Conservation (phyloP, 2,329 filamentous ascomycete species). For the Penicillium olsonii region DNA sequence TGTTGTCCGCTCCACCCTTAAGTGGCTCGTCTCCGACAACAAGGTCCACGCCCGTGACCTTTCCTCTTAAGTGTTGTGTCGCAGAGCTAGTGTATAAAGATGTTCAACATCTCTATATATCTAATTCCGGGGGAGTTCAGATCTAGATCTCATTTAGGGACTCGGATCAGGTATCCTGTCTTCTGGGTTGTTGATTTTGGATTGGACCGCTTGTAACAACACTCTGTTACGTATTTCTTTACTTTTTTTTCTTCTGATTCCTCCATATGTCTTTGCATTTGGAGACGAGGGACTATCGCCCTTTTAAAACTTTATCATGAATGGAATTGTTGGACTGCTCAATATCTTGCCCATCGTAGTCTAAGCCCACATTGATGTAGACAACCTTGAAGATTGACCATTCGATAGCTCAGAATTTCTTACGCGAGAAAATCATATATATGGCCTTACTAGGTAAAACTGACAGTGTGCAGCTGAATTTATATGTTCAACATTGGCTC, state of each 20-base stretch:
- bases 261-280: constrained; percentile 1
- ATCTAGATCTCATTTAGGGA: constrained; percentile 1
- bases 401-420: too few relatives aligned
- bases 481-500: neutral
- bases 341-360: neutral
- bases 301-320: constrained; percentile 11
- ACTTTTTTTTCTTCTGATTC: constrained; percentile 15
- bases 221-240: constrained; percentile 8
- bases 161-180: constrained; percentile 14
- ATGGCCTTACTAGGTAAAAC: too few relatives aligned
- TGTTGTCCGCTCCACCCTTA: constrained; percentile 31
- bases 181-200: constrained; percentile 6
- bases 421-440: too few relatives aligned
- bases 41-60: constrained; percentile 33
- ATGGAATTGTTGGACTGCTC: constrained; percentile 24
- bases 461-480: neutral
- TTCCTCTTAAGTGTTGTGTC: constrained; percentile 21
- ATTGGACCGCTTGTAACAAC: constrained; percentile 14
- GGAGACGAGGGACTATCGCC: constrained; percentile 10
- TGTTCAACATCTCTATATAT: neutral
- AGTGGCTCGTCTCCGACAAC: constrained; percentile 36
- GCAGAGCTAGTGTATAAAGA: neutral
- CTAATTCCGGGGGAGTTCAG: neutral
- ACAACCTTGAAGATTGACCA: too few relatives aligned
- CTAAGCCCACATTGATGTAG: neutral